These are phyloP conservation scores for Aspergillus bertholletiae DNA, from an alignment of 495 filamentous ascomycete genomes.

Conservation along the genomic window DNA sequence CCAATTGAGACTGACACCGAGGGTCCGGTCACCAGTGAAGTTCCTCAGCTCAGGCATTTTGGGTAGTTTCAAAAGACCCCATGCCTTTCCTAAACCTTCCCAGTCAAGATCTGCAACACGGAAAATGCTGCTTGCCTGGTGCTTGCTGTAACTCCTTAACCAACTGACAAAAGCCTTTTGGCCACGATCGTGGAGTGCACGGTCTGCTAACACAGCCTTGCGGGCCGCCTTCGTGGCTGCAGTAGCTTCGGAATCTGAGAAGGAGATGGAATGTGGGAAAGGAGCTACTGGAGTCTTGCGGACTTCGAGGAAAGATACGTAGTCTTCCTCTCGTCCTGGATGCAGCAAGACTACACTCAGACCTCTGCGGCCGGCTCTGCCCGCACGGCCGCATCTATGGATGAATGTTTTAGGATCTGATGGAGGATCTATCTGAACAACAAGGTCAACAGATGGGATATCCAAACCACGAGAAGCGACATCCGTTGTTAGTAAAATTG, in stretches of 20 bases:
- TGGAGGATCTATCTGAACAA: slow-evolving; percentile 88
- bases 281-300: slow-evolving; percentile 81
- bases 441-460: slow-evolving; percentile 91
- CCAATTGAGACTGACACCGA: slow-evolving; percentile 62
- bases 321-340: slow-evolving; percentile 81
- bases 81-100: slow-evolving; percentile 73
- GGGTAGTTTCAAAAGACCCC: slow-evolving; percentile 80
- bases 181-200: slow-evolving; percentile 82
- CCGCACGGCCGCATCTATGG: slow-evolving; percentile 90
- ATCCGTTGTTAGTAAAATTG: slow-evolving; percentile 83
- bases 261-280: slow-evolving; percentile 47
- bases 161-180: slow-evolving; percentile 91
- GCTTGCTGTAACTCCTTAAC: slow-evolving; percentile 86
- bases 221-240: slow-evolving; percentile 54
- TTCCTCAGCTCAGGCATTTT: slow-evolving; percentile 88
- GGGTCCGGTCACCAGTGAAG: slow-evolving; percentile 59
- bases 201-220: slow-evolving; percentile 60
- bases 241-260: slow-evolving; percentile 55
- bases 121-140: slow-evolving; percentile 89
- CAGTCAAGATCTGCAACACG: slow-evolving; percentile 78
- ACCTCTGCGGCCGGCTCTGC: slow-evolving; percentile 81
- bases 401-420: slow-evolving; percentile 93
- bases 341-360: slow-evolving; percentile 82
- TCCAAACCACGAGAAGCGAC: slow-evolving; percentile 86
- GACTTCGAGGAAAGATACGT: slow-evolving; percentile 80